phyloP scores from a whole-genome alignment of 164 flowering plant species.

The Macadamia integrifolia region DNA sequence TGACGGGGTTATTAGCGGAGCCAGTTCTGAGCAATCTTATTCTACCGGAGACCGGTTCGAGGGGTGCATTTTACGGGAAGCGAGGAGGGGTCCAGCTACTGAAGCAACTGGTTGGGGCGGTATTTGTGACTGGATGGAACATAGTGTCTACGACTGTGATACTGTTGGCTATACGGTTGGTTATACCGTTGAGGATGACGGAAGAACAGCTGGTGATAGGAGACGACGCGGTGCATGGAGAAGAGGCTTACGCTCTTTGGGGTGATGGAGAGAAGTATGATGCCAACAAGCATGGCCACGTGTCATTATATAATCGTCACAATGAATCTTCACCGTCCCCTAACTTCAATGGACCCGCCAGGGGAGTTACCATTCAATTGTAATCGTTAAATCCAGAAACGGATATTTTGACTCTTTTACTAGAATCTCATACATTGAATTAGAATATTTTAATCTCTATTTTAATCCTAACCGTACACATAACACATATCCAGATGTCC shows the following conservation, averaged over 20 bases:
- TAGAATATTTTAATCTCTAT: no score
- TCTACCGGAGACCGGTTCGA: constrained; percentile 29
- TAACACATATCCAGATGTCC: no score
- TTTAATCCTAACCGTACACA: no score
- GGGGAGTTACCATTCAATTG: constrained; percentile 43
- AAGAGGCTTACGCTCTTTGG: constrained; percentile 60
- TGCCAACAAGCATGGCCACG: constrained; percentile 31
- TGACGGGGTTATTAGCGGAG: constrained; percentile 53
- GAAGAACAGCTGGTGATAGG: constrained; percentile 40
- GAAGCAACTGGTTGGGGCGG: constrained; percentile 50
- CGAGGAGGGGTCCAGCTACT: constrained; percentile 33
- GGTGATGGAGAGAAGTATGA: constrained; percentile 57
- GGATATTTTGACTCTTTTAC: no score
- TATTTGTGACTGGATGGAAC: constrained; percentile 51
- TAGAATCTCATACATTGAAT: no score
- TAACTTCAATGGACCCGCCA: constrained; percentile 29
- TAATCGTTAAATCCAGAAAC: constrained; percentile 1
- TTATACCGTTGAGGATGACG: constrained; percentile 42
- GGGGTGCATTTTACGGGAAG: constrained; percentile 53
- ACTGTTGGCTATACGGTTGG: constrained; percentile 25
- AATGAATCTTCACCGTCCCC: constrained; percentile 21
- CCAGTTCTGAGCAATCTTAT: constrained; percentile 40
- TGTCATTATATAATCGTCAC: neutral
- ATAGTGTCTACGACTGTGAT: constrained; percentile 38
- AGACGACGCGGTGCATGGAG: constrained; percentile 56